Conservation (phyloP, 352 stramenopile species). For the Phytophthora ramorum region DNA sequence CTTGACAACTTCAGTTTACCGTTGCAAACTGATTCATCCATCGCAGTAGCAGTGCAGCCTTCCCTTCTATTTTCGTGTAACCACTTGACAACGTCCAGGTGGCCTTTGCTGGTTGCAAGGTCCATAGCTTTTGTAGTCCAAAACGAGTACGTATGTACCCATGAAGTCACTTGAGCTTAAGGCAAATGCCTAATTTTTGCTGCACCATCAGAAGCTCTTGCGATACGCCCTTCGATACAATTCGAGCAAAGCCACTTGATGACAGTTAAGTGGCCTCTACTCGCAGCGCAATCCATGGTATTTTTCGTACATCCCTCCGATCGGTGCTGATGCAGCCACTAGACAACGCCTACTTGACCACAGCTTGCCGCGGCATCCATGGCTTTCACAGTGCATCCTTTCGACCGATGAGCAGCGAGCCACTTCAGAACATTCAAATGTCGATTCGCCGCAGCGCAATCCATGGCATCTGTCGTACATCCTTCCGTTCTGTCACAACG, state of each 20-base stretch:
- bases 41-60: neutral
- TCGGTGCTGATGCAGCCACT: too few relatives aligned
- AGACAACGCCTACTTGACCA: too few relatives aligned
- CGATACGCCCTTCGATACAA: neutral
- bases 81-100: slow-evolving; percentile 4
- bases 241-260: neutral
- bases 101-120: neutral
- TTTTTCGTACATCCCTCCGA: too few relatives aligned
- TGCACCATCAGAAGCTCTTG: neutral
- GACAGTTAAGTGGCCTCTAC: neutral
- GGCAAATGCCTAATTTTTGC: neutral
- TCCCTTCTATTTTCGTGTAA: neutral
- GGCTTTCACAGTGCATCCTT: too few relatives aligned
- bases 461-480: neutral
- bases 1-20: neutral
- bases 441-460: too few relatives aligned
- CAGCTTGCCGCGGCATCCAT: too few relatives aligned
- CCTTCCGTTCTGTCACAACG: neutral
- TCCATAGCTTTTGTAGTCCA: slow-evolving; percentile 1
- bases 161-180: neutral
- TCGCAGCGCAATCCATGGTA: neutral
- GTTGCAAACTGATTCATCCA: neutral
- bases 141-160: neutral
- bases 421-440: too few relatives aligned
- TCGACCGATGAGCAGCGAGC: too few relatives aligned